Percentiles rank a stretch among this genome's conserved stretches.
Conservation (phyloP, 768 basidiomycete species). For the Suillus americanus region DNA sequence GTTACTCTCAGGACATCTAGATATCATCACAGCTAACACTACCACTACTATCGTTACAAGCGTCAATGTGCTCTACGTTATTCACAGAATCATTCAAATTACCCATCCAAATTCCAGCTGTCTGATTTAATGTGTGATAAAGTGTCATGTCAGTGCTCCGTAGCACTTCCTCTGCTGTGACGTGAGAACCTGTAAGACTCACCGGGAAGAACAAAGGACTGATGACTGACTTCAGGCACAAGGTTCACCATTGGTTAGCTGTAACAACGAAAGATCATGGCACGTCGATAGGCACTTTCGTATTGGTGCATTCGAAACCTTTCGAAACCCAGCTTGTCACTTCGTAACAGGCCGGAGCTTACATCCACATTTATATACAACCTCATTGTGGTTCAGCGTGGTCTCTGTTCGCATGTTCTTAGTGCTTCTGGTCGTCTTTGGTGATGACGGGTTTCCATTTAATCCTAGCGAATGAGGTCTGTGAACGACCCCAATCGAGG, state of each 20-base stretch:
- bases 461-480: not conserved
- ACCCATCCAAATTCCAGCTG: not conserved
- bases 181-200: not conserved
- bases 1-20: not conserved
- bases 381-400: not conserved
- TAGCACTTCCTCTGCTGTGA: not conserved
- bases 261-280: not conserved
- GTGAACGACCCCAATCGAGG: not conserved
- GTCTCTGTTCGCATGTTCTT: not conserved
- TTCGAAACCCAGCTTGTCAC: not conserved
- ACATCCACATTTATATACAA: not conserved
- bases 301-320: not conserved
- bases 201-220: not conserved
- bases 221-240: not conserved
- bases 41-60: not conserved
- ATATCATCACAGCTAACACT: not conserved
- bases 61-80: not conserved
- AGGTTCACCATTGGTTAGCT: not conserved
- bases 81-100: not conserved
- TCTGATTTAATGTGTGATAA: not conserved
- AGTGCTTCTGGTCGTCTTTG: not conserved
- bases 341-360: not conserved
- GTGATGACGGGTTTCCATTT: not conserved
- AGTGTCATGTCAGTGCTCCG: not conserved
- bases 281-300: not conserved